Evolutionary conservation across 2,329 filamentous ascomycete species (phyloP).

Genomic region (Ascochyta clinopodiicola): DNA sequence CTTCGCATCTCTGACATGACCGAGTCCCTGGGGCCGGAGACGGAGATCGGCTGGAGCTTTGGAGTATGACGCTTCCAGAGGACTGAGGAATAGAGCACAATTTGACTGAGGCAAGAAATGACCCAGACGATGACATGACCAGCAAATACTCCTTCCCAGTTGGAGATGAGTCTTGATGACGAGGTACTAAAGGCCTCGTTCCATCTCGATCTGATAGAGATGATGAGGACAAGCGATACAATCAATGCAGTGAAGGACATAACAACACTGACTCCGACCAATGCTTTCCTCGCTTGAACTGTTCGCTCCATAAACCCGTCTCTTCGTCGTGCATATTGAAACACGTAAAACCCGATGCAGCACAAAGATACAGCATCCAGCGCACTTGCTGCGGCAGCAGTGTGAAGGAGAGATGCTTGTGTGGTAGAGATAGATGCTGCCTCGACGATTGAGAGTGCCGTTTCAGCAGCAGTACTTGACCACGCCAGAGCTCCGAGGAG

Average conservation of each 20-base stretch:
- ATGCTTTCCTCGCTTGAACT: constrained; percentile 21
- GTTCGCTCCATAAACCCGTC: constrained; percentile 31
- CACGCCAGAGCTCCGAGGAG: constrained; percentile 43
- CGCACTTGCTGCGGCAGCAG: constrained; percentile 41
- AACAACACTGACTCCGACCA: constrained; percentile 31
- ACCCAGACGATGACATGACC: constrained; percentile 47
- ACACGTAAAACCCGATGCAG: constrained; percentile 37
- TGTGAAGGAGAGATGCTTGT: constrained; percentile 30
- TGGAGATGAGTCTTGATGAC: constrained; percentile 21
- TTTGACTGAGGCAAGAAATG: constrained; percentile 40
- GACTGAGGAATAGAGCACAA: constrained; percentile 37
- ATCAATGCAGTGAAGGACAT: constrained; percentile 34
- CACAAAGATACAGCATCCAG: constrained; percentile 40
- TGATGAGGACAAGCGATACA: constrained; percentile 36
- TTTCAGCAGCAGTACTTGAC: constrained; percentile 44
- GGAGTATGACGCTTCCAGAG: constrained; percentile 33
- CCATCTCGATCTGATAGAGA: constrained; percentile 35
- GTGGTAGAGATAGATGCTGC: constrained; percentile 40
- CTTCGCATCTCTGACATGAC: constrained; percentile 45
- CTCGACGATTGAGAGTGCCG: constrained; percentile 47
- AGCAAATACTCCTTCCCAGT: constrained; percentile 37
- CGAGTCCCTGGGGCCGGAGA: constrained; percentile 42
- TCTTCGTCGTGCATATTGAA: constrained; percentile 40
- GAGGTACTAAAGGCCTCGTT: constrained; percentile 23
- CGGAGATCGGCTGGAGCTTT: constrained; percentile 25